Base-by-base conservation (phyloP, 768 basidiomycete species). In the Rhodosporidiobolus odoratus region DNA sequence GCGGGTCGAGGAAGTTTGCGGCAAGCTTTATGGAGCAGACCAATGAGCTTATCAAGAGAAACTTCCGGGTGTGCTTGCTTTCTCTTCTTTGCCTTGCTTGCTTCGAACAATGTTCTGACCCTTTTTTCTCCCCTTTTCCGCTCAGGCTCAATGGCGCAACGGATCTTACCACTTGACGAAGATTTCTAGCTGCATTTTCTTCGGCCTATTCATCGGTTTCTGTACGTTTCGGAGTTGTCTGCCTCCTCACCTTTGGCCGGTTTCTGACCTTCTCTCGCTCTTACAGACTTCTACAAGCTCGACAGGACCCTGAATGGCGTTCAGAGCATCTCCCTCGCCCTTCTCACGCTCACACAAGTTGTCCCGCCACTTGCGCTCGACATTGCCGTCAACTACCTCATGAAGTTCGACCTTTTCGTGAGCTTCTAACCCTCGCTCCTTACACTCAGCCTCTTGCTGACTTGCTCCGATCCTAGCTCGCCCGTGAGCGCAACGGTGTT, bases 131-230 rank as follows among this genome's bases (percentile, higher is more conserved):
- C n/a, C n/a, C n/a, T n/a, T n/a, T n/a, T n/a, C n/a, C n/a, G n/a
- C n/a, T 3, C 77, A 79, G 69, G 77, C 80, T 62, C 78, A 78
- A 57, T 81, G 79, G 79, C 68, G 81, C 37, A 78, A 80, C 34
- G 79, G 80, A 3, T 77, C 77, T 3, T 81, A 81, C 66, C 78
- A 81, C 68, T 21, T 54, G 37, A 50, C 65, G 38, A 68, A 72
- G 38, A 30, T 75, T 7, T 35, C 52, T 23, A n/a, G 62, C 38
- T 52, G 38, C 30, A 53, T 67, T 40, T 43, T 69, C 47, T 68
- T 68, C 43, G 71, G 64, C 7, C 66, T 75, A 25, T 73, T 73
- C 58, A 50, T 73, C 34, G 74, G 74, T 4, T 58, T 58, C 40
- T 58, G 32, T 41, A 23, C n/a, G n/a, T n/a, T n/a, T n/a, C n/a